These are phyloP conservation scores for Glaciozyma martinii DNA, from an alignment of 768 basidiomycete species.

Conservation along the genomic window DNA sequence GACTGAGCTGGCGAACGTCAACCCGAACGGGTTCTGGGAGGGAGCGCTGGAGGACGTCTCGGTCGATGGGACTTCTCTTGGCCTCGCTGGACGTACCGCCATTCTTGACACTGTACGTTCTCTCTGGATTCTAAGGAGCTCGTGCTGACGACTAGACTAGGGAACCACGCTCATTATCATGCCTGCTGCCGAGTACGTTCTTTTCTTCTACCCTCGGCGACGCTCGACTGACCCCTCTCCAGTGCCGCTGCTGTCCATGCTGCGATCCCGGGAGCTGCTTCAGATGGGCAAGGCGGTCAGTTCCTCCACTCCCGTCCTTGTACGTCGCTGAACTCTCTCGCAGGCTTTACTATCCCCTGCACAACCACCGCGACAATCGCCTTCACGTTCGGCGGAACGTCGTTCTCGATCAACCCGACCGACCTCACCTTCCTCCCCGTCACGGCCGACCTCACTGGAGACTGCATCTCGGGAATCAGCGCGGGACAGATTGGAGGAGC, in stretches of 20 bases:
- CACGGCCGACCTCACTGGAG: conserved; percentile 49
- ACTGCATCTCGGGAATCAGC: conserved; percentile 63
- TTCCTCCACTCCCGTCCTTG: not conserved
- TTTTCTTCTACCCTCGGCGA: too few relatives aligned
- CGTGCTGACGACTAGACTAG: not conserved
- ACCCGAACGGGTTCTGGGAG: conserved; percentile 60
- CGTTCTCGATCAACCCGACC: conserved; percentile 56
- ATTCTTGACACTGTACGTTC: conserved; percentile 54
- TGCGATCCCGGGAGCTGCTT: conserved; percentile 51
- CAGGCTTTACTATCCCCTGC: conserved; percentile 51
- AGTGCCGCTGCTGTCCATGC: conserved; percentile 49
- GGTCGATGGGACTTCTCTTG: conserved; percentile 47
- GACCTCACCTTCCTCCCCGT: conserved; percentile 57
- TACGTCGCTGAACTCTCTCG: too few relatives aligned
- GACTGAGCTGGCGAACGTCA: conserved; percentile 56
- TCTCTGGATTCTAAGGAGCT: not conserved
- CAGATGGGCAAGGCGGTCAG: conserved; percentile 43
- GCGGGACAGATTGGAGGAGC: conserved; percentile 53
- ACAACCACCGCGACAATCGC: conserved; percentile 47
- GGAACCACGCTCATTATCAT: conserved; percentile 38
- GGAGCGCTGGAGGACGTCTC: conserved; percentile 52
- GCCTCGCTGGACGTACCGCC: conserved; percentile 52
- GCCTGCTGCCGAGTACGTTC: conserved; percentile 44
- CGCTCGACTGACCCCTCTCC: too few relatives aligned
- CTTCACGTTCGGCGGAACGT: conserved; percentile 52